Evolutionary conservation across 1,284 basidiomycete genomes (phyloP), one percentile per base, ranked within the genome.

Genomic region (Ustilago nuda): DNA sequence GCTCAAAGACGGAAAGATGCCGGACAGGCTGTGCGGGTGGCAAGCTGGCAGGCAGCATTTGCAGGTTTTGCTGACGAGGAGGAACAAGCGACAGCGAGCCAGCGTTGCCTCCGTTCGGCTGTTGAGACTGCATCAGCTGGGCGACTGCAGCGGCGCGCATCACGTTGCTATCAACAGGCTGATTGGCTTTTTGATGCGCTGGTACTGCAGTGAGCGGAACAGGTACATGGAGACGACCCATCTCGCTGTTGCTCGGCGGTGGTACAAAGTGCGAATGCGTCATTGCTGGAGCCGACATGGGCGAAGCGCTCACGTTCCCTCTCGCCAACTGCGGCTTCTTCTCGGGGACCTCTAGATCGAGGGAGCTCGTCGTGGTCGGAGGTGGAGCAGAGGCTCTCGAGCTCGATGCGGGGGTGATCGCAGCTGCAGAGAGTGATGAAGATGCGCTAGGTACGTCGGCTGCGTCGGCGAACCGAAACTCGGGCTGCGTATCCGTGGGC

Each of bases 401-500:
- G 11, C 27, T 35, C 17, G n/a, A 36, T 2, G 43, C 36, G n/a
- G 27, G 36, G 7, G 30, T 27, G n/a, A 4, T 32, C 9, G 48
- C 33, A 12, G 13, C 37, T 0, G 12, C 48, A 8, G 32, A 30
- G 8, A 5, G 4, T 30, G 27, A 19, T 12, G 17, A 19, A 17
- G 36, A n/a, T 58, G 15, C 45, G 19, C 30, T 15, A 17, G n/a
- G 2, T 43, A 19, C 23, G 9, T 27, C 37, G 7, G 27, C 68
- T n/a, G n/a, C 41, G 50, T 67, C 70, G 4, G 65, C 65, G 36
- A 51, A 67, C 5, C 61, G 55, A 32, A 74, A 74, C 43, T 74
- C 72, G 1, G 72, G 72, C 50, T 53, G 27, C 30, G 67, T 70
- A 41, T 74, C 63, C 32, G 23, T 74, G 19, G 72, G 72, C 43